Evolutionary conservation across 1,284 basidiomycete genomes (phyloP), one percentile per base, ranked within the genome.

Genomic region (Xerocomus tenax): DNA sequence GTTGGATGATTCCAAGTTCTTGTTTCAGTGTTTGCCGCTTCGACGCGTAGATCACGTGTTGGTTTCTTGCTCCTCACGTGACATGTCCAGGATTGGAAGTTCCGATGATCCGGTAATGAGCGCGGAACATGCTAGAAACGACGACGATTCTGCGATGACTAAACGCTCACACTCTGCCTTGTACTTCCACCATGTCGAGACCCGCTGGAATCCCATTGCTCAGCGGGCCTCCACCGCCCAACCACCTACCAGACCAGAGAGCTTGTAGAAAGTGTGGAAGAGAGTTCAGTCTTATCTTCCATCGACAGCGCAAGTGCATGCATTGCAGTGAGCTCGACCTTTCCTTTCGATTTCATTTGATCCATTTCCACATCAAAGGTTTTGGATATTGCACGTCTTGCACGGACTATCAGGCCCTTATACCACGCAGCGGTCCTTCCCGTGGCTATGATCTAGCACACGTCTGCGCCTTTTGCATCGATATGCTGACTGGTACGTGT

Each of bases 381-480:
- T 84, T 80, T 63, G 66, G 69, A 3, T 88, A 85, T 60, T 88
- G 85, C 60, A 73, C 78, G 38, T 78, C 74, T 43, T 88, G 85
- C 62, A 72, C 79, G 0, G 85, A 87, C 61, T 87, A 76, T 62
- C 81, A 82, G 58, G 86, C 84, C 1, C 71, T 88, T 39, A 79
- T 85, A 78, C 85, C 84, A 23, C 75, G 83, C 19, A 52, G 57
- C 18, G 74, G 74, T 2, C 51, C 61, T 18, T 69, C 71, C 6
- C 66, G 70, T 21, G 84, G 85, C 2, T 82, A 86, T 62, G 81
- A 84, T 58, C 58, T 69, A 6, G 73, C 77, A 54, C 67, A 73
- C 28, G 85, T 88, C 21, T 88, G 85, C 58, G 79, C 71, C 2
- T 86, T 72, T 61, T 88, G 85, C 64, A 79, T 86, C 39, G 84